Conservation (phyloP, 352 stramenopile genomes). For the Blastocystis hominis region DNA sequence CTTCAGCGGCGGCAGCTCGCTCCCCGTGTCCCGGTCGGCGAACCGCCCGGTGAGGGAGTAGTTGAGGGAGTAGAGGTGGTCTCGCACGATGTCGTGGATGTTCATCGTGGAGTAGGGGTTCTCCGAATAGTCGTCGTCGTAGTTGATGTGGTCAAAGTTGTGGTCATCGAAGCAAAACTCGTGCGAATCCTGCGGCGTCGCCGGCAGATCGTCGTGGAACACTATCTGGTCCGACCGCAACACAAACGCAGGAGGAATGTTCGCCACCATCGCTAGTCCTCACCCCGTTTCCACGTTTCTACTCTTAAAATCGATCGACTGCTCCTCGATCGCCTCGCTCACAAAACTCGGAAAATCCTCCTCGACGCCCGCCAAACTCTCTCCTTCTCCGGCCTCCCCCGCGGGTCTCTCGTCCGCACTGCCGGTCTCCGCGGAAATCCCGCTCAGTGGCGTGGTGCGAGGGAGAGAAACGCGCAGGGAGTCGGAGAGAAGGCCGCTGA, state of each 20-base stretch:
- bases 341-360: background rate
- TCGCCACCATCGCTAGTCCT: background rate
- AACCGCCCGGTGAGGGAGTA: background rate
- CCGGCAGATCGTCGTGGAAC: conserved; percentile 14
- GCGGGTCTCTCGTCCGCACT: background rate
- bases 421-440: background rate
- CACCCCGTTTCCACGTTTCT: background rate
- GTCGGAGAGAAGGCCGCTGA: background rate
- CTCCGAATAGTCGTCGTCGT: conserved; percentile 22
- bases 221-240: conserved; percentile 20
- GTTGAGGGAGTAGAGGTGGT: conserved; percentile 4
- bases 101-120: conserved; percentile 26
- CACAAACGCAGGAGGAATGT: conserved; percentile 24
- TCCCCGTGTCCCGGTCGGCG: background rate
- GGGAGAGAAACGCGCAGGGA: background rate
- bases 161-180: conserved; percentile 47
- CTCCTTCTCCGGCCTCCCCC: background rate
- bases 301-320: background rate
- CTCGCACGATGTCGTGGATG: conserved; percentile 33
- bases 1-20: conserved; percentile 9
- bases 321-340: background rate
- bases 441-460: background rate
- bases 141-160: conserved; percentile 11
- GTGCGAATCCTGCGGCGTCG: background rate
- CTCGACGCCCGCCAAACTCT: background rate